Percentiles rank a stretch among this genome's conserved stretches.
These are phyloP conservation scores for Kwoniella heveanensis DNA, from an alignment of 768 basidiomycete genomes.

Conservation along the genomic window DNA sequence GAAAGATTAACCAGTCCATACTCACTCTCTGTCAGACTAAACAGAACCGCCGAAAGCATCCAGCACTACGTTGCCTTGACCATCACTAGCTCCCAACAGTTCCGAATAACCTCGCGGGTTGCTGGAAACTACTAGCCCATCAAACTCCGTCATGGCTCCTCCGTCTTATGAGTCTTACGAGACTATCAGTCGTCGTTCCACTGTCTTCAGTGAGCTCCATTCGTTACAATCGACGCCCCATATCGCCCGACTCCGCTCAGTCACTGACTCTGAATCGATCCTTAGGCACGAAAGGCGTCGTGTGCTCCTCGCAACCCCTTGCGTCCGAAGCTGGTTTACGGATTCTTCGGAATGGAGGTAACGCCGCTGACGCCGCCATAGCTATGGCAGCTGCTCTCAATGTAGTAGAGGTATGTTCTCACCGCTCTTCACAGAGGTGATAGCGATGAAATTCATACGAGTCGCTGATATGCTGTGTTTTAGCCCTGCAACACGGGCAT, in stretches of 20 bases:
- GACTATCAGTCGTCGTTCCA: constrained; percentile 66
- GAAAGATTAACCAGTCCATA: no score
- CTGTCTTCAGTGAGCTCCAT: constrained; percentile 60
- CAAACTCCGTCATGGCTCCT: constrained; percentile 4
- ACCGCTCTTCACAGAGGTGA: not conserved
- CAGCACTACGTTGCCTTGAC: no score
- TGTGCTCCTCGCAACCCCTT: constrained; percentile 82
- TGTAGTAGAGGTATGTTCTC: constrained; percentile 69
- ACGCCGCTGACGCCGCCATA: constrained; percentile 92
- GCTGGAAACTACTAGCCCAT: no score
- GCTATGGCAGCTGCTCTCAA: constrained; percentile 88
- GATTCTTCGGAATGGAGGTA: constrained; percentile 82
- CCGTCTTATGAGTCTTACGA: constrained; percentile 8
- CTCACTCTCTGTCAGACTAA: no score
- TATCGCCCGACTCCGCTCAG: no score
- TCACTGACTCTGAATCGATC: not conserved
- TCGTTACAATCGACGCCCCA: not conserved
- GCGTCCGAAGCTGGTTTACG: constrained; percentile 85
- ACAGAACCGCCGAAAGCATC: no score
- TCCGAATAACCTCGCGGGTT: no score
- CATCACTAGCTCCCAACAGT: no score
- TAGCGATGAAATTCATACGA: constrained; percentile 7
- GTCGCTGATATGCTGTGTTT: not conserved
- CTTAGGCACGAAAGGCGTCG: constrained; percentile 76
- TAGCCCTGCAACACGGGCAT: constrained; percentile 30